Evolutionary conservation across 768 basidiomycete species (phyloP).

Genomic region (Kwoniella heveanensis): DNA sequence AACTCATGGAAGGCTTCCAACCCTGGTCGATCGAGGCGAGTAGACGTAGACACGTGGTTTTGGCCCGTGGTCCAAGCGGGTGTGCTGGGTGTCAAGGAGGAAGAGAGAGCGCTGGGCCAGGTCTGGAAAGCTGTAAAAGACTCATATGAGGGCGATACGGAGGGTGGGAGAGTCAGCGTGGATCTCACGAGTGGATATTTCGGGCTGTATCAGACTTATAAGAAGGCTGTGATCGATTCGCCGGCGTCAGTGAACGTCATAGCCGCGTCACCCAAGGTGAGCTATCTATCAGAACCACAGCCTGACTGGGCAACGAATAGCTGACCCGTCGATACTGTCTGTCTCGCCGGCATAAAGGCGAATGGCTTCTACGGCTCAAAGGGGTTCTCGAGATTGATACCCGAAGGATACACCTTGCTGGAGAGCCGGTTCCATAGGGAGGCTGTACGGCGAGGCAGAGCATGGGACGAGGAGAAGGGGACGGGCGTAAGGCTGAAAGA

Average conservation of each 20-base stretch:
- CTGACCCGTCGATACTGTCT: not conserved
- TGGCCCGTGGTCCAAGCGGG: slow-evolving; percentile 88
- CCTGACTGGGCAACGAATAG: not conserved
- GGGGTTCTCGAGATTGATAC: slow-evolving; percentile 89
- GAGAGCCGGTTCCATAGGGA: slow-evolving; percentile 71
- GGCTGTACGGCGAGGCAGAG: slow-evolving; percentile 34
- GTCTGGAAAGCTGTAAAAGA: slow-evolving; percentile 53
- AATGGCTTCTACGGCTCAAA: slow-evolving; percentile 92
- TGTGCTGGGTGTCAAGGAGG: slow-evolving; percentile 81
- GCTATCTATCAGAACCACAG: slow-evolving; percentile 19
- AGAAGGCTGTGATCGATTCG: slow-evolving; percentile 65
- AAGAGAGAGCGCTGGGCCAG: slow-evolving; percentile 64
- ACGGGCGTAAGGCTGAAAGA: slow-evolving; percentile 73
- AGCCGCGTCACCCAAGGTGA: slow-evolving; percentile 81
- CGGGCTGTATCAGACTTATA: slow-evolving; percentile 78
- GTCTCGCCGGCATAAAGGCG: slow-evolving; percentile 62
- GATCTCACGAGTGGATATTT: slow-evolving; percentile 97
- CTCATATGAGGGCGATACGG: slow-evolving; percentile 26
- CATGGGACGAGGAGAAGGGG: slow-evolving; percentile 30
- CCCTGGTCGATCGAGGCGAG: slow-evolving; percentile 36
- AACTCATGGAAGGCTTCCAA: slow-evolving; percentile 53
- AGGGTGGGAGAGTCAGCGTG: slow-evolving; percentile 60
- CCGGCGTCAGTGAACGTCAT: slow-evolving; percentile 68
- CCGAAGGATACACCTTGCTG: slow-evolving; percentile 88
- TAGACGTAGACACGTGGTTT: slow-evolving; percentile 62